Evolutionary conservation across 192 early-diverging fungal species (phyloP).

Genomic region (Coemansia sp.): DNA sequence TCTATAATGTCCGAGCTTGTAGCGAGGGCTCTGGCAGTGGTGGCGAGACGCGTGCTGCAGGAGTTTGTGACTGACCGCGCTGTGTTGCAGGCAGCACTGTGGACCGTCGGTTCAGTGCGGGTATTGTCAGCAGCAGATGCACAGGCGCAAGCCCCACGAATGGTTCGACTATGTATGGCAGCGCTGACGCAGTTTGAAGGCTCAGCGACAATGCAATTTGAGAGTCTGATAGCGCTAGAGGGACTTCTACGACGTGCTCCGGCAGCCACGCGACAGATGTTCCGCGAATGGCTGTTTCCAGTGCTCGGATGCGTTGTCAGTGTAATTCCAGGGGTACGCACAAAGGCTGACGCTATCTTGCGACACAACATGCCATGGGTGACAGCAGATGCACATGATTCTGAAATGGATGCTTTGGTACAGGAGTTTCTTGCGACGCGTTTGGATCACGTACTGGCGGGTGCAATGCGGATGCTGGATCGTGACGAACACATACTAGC

Average conservation of each 20-base stretch:
- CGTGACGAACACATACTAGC: conserved; percentile 26
- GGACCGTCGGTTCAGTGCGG: conserved; percentile 31
- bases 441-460: conserved; percentile 16
- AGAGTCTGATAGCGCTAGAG: conserved; percentile 42
- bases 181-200: conserved; percentile 14
- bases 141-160: conserved; percentile 11
- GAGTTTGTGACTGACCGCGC: conserved; percentile 24
- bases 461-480: conserved; percentile 16
- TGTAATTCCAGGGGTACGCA: conserved; percentile 35
- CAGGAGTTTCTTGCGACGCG: conserved; percentile 17
- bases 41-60: conserved; percentile 4
- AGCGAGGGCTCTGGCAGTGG: conserved; percentile 4
- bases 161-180: conserved; percentile 14
- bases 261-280: conserved; percentile 19
- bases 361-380: conserved; percentile 51
- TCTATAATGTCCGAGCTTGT: conserved; percentile 3
- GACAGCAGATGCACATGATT: conserved; percentile 31
- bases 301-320: conserved; percentile 37
- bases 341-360: conserved; percentile 42
- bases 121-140: conserved; percentile 8
- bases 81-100: conserved; percentile 27
- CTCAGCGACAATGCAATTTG: conserved; percentile 35
- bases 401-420: conserved; percentile 25
- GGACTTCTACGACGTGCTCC: conserved; percentile 32
- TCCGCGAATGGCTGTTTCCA: conserved; percentile 38